Percentiles rank a stretch among this genome's conserved stretches.
Evolutionary conservation across 176 grass and related monocot genomes (phyloP).

Genomic region (Eremochloa ophiuroides): DNA sequence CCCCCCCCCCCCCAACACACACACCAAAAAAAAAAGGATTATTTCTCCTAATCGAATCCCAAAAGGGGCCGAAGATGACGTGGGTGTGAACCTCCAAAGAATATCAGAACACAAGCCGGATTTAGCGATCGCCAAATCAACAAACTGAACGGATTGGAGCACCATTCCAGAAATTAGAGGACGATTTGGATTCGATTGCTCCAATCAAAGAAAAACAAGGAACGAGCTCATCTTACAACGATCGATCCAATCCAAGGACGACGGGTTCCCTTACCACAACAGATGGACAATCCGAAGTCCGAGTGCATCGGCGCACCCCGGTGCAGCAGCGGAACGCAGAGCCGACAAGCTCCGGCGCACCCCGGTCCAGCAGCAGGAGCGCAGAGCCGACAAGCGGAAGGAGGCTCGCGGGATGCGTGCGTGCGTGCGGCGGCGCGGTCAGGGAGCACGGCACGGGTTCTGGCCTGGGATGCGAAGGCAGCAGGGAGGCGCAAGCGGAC

Average conservation of each 20-base stretch:
- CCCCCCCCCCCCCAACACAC: no score
- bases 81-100: neutral
- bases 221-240: neutral
- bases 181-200: neutral
- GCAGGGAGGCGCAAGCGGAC: neutral
- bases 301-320: neutral
- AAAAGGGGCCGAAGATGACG: neutral
- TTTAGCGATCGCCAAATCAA: neutral
- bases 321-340: neutral
- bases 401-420: no score
- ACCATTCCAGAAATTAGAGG: neutral
- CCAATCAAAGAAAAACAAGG: neutral
- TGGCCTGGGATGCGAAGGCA: no score
- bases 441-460: no score
- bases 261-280: neutral
- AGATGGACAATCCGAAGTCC: neutral
- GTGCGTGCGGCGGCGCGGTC: no score
- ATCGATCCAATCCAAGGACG: neutral
- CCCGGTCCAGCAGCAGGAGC: neutral
- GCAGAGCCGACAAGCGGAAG: no score
- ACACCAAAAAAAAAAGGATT: neutral
- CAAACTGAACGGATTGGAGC: neutral
- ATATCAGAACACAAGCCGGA: neutral
- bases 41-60: neutral
- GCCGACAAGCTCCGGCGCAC: no score